Base-by-base conservation (phyloP, 106 monocot genomes). In the Phalaenopsis equestris region DNA sequence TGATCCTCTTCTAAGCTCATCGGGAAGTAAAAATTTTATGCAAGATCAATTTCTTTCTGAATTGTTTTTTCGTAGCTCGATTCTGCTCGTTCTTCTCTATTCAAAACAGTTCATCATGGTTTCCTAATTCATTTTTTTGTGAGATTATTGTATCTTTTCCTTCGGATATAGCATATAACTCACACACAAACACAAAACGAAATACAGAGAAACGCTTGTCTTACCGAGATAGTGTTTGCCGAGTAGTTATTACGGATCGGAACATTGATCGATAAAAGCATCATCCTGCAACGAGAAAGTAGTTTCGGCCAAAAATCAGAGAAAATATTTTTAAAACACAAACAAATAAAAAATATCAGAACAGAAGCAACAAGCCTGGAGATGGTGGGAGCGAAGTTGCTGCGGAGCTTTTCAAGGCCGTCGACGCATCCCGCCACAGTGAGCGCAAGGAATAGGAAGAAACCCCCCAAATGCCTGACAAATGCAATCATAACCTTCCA, bases 401-500 rank as follows among this genome's bases (percentile, higher is more conserved):
- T 67, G 37, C 80, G 70, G 14, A 79, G 61, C 56, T 89, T 87
- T 6, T 79, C 89, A 24, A 81, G 49, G 39, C 77, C 81, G 23
- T 83, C 85, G 74, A 75, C 80, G 46, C 82, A 89, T 38, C 75
- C 84, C 79, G 75, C 79, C 36, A 90, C 67, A 41, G 90, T 79
- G 49, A 96, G 74, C 74, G 75, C 86, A 16, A 97, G 42, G 84
- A 97, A 97, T 39, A 97, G 19, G 37, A 97, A 38, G 81, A 97
- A 94, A 6, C 97, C 94, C 8, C 88, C 94, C 75, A 97, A 81
- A 86, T 94, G 94, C 84, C 92, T 97, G 86, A 45, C 1, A 7
- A 55, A 41, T 42, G 15, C 36, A 55, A 52, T 36, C 56, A 36
- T 19, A 80, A n/a, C 70, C 75, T 43, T 75, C 39, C 38, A 56